These are phyloP conservation scores for Lanzia echinophila DNA, from an alignment of 2,329 filamentous ascomycete genomes.

Conservation along the genomic window DNA sequence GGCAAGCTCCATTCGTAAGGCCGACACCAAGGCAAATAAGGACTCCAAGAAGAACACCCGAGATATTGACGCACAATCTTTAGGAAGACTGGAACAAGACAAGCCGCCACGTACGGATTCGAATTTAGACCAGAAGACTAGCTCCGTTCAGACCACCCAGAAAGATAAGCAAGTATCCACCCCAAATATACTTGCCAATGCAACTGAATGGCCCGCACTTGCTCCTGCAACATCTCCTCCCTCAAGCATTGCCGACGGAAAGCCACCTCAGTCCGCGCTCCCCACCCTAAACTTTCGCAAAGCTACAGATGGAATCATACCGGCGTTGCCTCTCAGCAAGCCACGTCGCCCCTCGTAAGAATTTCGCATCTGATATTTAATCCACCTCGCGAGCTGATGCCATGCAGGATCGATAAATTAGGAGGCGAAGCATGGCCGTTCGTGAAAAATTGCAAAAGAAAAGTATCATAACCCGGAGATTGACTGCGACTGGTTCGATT, in stretches of 20 bases:
- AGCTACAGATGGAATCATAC: not conserved
- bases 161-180: not conserved
- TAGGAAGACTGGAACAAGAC: not conserved
- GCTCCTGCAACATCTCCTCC: conserved; percentile 12
- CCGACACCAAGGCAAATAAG: conserved; percentile 8
- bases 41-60: not conserved
- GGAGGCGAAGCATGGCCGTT: conserved; percentile 18
- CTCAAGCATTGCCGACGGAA: conserved; percentile 19
- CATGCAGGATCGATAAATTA: conserved; percentile 9
- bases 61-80: not conserved
- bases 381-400: conserved; percentile 9
- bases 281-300: conserved; percentile 1
- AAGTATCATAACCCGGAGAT: not conserved
- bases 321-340: conserved; percentile 2
- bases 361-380: not conserved
- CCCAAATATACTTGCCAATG: conserved; percentile 2
- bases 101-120: not conserved
- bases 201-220: conserved; percentile 20
- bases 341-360: conserved; percentile 7
- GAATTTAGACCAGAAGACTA: not conserved
- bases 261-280: conserved; percentile 10
- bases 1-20: conserved; percentile 12
- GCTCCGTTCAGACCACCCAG: not conserved
- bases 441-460: conserved; percentile 13
- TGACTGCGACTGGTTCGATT: too few relatives aligned